Conservation (phyloP, 2,329 filamentous ascomycete genomes). For the Alternaria tenuissima region DNA sequence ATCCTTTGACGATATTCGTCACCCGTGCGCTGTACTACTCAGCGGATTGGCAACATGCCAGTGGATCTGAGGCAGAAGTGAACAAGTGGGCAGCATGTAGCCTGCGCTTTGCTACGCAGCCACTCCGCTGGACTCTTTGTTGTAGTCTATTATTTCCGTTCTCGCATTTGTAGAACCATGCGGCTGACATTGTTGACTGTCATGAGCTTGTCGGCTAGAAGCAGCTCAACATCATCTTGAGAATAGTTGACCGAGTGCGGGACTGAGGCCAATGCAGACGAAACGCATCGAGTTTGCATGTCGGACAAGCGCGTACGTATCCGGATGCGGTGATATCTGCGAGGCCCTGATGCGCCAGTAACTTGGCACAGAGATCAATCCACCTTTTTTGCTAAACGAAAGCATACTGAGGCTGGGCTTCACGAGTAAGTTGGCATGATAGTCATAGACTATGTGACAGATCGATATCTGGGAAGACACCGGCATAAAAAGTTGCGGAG, state of each 20-base stretch:
- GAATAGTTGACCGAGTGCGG: neutral
- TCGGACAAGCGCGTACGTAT: neutral
- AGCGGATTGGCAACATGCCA: neutral
- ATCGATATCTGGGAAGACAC: neutral
- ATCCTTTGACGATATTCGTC: slow-evolving; percentile 1
- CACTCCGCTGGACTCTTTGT: neutral
- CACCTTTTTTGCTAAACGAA: neutral
- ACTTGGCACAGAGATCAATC: neutral
- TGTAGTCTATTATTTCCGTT: neutral
- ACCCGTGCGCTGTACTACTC: neutral
- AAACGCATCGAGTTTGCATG: neutral
- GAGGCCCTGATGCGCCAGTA: neutral
- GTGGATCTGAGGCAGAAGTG: neutral
- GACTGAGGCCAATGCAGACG: neutral
- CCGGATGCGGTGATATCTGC: neutral
- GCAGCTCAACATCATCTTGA: neutral
- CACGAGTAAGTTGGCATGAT: neutral
- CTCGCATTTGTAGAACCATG: neutral
- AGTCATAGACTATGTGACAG: neutral
- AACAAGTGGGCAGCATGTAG: neutral
- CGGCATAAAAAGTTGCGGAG: neutral
- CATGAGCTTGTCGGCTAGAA: neutral
- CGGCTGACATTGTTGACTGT: neutral
- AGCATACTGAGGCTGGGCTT: neutral
- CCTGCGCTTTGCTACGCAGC: neutral